Evolutionary conservation across 306 rosid species (phyloP), one percentile per base, ranked within the genome.

Genomic region (Corylus avellana): DNA sequence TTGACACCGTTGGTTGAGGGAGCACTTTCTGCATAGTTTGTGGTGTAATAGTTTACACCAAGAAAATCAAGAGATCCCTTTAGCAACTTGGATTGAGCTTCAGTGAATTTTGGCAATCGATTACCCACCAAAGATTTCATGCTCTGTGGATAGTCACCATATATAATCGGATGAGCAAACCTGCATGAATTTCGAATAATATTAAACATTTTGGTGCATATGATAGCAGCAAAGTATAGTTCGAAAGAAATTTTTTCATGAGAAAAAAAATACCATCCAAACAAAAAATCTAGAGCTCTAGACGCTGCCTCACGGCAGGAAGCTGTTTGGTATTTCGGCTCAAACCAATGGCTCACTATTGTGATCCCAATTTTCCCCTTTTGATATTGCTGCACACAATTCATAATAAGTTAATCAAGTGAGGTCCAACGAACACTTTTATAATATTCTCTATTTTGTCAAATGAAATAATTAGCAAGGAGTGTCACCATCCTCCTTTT

Each of bases 11-110:
- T 81, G 4, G 72, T 17, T 1, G 66, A 74, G 51, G 84, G 64
- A 81, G 75, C 78, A 51, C 32, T 17, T 29, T 82, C 83, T 25
- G 78, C 95, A 75, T 49, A 91, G 66, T 74, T 54, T 1, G 87
- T 75, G 29, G 89, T 85, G 77, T 89, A 90, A 75, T 92, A 90
- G 82, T 92, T 92, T 13, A 90, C 77, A 4, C 92, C 93, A 71
- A 90, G 79, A 84, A 90, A 92, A 85, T 92, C 96, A n/a, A 46
- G 22, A 7, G 93, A 83, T 3, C 86, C 85, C 51, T 85, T 82
- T 0, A 90, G 14, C 1, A 49, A 55, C 59, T 64, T 62, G 4
- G 86, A 58, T 79, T 92, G 74, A 1, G 50, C 51, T 57, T 37
- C 37, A 5, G 90, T 85, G 76, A 90, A 90, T 76, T 79, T 90